A percentile compares a stretch with the other conserved stretches of the same genome.
Evolutionary conservation across 2,329 filamentous ascomycete species (phyloP).

Genomic region (Herpotrichia juniperi): DNA sequence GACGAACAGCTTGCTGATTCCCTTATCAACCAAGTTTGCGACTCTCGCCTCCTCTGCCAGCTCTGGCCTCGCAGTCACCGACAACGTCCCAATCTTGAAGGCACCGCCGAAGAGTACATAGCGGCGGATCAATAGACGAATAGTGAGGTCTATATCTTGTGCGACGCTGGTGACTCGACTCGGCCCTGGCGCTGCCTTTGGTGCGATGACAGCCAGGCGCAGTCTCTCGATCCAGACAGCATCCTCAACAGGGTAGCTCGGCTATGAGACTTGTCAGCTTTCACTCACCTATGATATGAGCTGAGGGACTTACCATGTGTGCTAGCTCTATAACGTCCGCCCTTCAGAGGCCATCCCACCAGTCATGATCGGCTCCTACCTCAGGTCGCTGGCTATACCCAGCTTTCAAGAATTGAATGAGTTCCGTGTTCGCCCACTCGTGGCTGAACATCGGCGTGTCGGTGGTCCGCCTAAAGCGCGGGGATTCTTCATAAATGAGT

Average conservation of each 20-base stretch:
- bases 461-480: neutral
- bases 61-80: neutral
- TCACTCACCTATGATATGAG: too few species aligned
- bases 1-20: neutral
- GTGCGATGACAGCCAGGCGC: neutral
- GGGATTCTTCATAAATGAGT: neutral
- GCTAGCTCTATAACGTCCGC: neutral
- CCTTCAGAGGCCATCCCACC: neutral
- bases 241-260: constrained; percentile 1
- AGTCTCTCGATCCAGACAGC: constrained; percentile 2
- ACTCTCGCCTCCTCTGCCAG: neutral
- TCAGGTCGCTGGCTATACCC: neutral
- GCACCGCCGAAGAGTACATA: neutral
- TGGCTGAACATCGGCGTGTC: neutral
- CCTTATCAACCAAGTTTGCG: neutral
- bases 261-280: too few species aligned
- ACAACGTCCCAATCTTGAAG: neutral
- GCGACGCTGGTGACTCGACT: neutral
- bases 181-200: neutral
- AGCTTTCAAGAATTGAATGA: neutral
- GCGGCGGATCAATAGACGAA: constrained; percentile 1
- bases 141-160: neutral
- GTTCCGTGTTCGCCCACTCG: neutral
- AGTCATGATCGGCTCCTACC: neutral
- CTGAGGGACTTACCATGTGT: neutral